phyloP scores from a whole-genome alignment of 257 asterid species.

The Fraxinus anomala region DNA sequence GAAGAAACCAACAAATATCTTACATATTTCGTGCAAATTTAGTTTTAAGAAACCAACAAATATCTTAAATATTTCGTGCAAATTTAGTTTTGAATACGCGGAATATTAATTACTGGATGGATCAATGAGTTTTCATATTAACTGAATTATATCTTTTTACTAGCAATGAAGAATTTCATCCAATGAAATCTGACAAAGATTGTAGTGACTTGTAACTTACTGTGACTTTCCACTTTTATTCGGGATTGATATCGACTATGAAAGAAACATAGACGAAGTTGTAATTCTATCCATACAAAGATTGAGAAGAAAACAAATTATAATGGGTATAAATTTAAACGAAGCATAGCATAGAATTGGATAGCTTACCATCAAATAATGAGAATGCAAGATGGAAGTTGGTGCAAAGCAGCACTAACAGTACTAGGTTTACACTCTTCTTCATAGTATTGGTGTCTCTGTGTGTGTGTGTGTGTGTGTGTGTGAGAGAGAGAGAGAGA shows the following conservation, averaged over 20 bases:
- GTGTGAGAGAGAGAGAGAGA: not conserved
- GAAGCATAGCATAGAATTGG: not conserved
- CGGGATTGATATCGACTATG: too few relatives aligned
- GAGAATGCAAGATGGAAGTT: slow-evolving; percentile 33
- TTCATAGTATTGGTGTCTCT: not conserved
- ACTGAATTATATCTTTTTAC: too few relatives aligned
- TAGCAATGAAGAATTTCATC: not conserved
- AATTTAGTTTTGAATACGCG: too few relatives aligned
- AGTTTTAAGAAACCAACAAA: too few relatives aligned
- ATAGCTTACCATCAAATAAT: slow-evolving; percentile 43
- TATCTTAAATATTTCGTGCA: not conserved
- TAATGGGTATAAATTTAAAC: not conserved
- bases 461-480: not conserved
- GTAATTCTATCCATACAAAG: not conserved
- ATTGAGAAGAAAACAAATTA: not conserved
- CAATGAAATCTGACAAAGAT: not conserved
- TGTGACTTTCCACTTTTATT: too few relatives aligned
- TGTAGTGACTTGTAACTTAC: not conserved
- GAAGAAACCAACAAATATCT: not conserved
- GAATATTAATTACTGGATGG: too few relatives aligned
- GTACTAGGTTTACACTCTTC: slow-evolving; percentile 13
- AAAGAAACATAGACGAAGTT: too few relatives aligned
- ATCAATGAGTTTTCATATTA: too few relatives aligned
- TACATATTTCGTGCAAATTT: too few relatives aligned
- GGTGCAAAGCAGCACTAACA: slow-evolving; percentile 35